Evolutionary conservation across 805 yeast genomes (phyloP).

Genomic region (Yarrowia deformans): DNA sequence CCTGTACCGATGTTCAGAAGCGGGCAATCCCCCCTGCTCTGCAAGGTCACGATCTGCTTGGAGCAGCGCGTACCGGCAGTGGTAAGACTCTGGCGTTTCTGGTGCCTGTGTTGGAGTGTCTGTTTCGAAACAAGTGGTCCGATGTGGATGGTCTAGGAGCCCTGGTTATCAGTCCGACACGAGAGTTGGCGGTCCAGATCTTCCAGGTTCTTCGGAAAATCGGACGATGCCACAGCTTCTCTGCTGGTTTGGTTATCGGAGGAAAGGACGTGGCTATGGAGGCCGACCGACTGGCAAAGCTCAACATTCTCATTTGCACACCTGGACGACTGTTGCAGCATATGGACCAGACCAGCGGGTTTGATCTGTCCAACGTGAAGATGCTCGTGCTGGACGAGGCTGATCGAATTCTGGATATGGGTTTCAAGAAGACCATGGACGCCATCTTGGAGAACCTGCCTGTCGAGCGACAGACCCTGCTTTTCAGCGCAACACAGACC

Average conservation of each 20-base stretch:
- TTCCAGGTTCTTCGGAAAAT: slow-evolving; percentile 85
- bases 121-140: slow-evolving; percentile 75
- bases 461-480: slow-evolving; percentile 77
- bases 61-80: slow-evolving; percentile 81
- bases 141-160: slow-evolving; percentile 91
- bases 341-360: slow-evolving; percentile 84
- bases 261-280: slow-evolving; percentile 89
- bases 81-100: slow-evolving; percentile 90
- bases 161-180: slow-evolving; percentile 85
- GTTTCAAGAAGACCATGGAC: slow-evolving; percentile 83
- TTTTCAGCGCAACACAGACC: slow-evolving; percentile 90
- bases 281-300: slow-evolving; percentile 75
- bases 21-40: slow-evolving; percentile 77
- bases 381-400: slow-evolving; percentile 89
- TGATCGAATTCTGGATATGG: slow-evolving; percentile 92
- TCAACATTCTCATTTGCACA: slow-evolving; percentile 87
- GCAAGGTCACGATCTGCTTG: slow-evolving; percentile 79
- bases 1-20: slow-evolving; percentile 85
- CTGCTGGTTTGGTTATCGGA: slow-evolving; percentile 92
- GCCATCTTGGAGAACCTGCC: slow-evolving; percentile 81
- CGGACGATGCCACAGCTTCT: slow-evolving; percentile 74
- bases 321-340: slow-evolving; percentile 93
- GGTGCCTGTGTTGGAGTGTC: slow-evolving; percentile 70
- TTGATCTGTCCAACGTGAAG: slow-evolving; percentile 77
- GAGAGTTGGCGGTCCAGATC: slow-evolving; percentile 89